Evolutionary conservation across 148 eudicot species (phyloP).

Genomic region (Rhododendron molle): DNA sequence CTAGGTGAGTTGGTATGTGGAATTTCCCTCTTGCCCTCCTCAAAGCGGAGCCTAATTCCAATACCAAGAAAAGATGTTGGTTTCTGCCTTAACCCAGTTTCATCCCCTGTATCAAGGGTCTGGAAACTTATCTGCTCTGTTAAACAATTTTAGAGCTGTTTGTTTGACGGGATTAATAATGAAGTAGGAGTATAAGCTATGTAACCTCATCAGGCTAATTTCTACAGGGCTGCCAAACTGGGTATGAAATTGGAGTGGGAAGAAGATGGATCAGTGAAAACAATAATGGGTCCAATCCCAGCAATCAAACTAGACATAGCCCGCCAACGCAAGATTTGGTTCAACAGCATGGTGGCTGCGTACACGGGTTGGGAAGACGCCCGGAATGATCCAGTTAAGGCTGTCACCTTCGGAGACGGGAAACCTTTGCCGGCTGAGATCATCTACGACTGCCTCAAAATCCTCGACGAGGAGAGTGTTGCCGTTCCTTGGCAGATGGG

Average conservation of each 20-base stretch:
- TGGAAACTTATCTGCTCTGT: background rate
- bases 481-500: slow-evolving; percentile 85
- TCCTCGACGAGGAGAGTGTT: slow-evolving; percentile 73
- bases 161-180: background rate
- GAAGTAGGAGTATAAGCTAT: background rate
- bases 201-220: background rate
- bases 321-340: slow-evolving; percentile 79
- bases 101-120: background rate
- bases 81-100: background rate
- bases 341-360: slow-evolving; percentile 87
- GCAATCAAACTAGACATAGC: slow-evolving; percentile 52
- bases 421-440: slow-evolving; percentile 52
- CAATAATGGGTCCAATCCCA: slow-evolving; percentile 81
- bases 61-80: background rate
- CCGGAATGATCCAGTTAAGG: slow-evolving; percentile 66
- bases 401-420: slow-evolving; percentile 87
- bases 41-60: background rate
- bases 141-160: background rate
- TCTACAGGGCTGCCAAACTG: slow-evolving; percentile 66
- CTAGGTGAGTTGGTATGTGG: too few species aligned
- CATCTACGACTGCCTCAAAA: slow-evolving; percentile 59
- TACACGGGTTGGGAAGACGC: slow-evolving; percentile 76
- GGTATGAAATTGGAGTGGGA: slow-evolving; percentile 86
- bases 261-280: slow-evolving; percentile 59
- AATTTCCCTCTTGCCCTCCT: too few species aligned